A percentile compares a stretch with the other conserved stretches of the same genome.
Evolutionary conservation across 1,139 yeast species (phyloP).

Genomic region (Taphrina communis): DNA sequence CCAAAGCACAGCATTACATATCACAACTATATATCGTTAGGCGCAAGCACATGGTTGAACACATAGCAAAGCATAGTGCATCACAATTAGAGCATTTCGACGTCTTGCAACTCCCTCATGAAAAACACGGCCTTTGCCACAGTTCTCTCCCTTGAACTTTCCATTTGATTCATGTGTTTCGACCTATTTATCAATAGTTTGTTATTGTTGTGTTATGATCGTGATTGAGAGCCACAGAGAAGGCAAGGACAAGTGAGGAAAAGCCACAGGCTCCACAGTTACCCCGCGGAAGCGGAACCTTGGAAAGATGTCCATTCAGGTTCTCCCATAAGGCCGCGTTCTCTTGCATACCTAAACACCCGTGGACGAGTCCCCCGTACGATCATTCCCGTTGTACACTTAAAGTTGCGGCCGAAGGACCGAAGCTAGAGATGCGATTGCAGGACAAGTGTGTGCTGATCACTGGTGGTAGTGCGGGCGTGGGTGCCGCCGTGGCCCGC

Average conservation of each 20-base stretch:
- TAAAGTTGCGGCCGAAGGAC: no score
- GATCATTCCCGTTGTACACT: no score
- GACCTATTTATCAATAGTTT: no score
- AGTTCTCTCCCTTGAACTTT: no score
- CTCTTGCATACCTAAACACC: no score
- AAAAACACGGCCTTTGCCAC: no score
- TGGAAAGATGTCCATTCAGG: not conserved
- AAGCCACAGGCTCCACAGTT: not conserved
- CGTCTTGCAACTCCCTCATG: not conserved
- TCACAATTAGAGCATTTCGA: not conserved
- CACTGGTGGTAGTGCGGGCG: slow-evolving; percentile 48
- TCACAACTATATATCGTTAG: not conserved
- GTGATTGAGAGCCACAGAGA: no score
- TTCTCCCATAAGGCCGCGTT: no score
- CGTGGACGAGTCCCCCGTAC: no score
- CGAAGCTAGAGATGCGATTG: not conserved
- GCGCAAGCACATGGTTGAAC: not conserved
- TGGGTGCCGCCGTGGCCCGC: slow-evolving; percentile 46
- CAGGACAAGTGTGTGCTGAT: slow-evolving; percentile 42
- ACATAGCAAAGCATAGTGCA: slow-evolving; percentile 1
- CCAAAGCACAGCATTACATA: not conserved
- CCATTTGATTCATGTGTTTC: no score
- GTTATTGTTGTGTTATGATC: no score
- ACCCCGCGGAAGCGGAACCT: slow-evolving; percentile 1
- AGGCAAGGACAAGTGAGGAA: not conserved